These are phyloP conservation scores for Triticum dicoccoides DNA, from an alignment of 176 grass and related monocot genomes.

Conservation along the genomic window DNA sequence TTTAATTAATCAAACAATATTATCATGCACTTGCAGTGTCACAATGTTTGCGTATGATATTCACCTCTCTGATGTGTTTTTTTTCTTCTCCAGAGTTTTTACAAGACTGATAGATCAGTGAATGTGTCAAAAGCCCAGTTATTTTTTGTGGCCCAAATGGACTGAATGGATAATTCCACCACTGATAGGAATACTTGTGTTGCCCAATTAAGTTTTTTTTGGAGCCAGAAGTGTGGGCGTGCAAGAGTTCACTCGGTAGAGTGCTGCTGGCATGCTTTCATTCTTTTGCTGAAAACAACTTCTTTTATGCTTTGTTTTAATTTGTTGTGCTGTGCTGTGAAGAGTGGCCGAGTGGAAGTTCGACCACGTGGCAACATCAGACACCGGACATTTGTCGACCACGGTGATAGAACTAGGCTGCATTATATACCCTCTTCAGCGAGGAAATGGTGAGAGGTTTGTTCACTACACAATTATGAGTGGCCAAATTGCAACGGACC, in stretches of 20 bases:
- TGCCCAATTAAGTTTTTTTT: background rate
- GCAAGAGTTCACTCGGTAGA: no score
- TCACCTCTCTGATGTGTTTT: background rate
- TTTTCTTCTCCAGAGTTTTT: background rate
- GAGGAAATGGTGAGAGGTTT: background rate
- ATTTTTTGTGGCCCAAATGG: background rate
- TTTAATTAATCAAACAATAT: background rate
- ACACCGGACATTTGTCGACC: background rate
- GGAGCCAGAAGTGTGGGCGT: background rate
- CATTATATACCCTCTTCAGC: background rate
- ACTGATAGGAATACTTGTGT: background rate
- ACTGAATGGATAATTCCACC: background rate
- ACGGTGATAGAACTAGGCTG: background rate
- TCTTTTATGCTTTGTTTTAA: no score
- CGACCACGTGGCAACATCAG: background rate
- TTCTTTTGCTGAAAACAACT: background rate
- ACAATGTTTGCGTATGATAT: background rate
- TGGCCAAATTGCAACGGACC: slow-evolving; percentile 27
- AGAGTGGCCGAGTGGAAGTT: background rate
- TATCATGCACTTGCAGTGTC: background rate
- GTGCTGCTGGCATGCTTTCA: background rate
- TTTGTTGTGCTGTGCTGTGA: no score
- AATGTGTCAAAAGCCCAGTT: background rate
- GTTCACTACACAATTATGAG: slow-evolving; percentile 23
- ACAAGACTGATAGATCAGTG: background rate